Evolutionary conservation across 2,329 filamentous ascomycete species (phyloP).

Genomic region (Claviceps sp.): DNA sequence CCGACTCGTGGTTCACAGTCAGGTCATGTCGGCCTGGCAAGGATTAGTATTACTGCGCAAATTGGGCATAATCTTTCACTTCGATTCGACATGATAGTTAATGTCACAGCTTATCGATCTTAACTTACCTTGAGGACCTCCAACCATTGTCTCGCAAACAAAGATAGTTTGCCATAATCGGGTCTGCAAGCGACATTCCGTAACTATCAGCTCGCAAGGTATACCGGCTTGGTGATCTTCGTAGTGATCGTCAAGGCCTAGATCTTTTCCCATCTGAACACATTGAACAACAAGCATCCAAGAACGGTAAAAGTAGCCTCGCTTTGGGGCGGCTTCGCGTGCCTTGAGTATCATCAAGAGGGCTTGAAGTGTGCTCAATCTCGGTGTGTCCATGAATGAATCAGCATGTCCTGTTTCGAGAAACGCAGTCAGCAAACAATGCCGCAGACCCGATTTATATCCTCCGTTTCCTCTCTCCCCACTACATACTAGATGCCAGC

Average conservation of each 20-base stretch:
- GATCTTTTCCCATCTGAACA: constrained; percentile 83
- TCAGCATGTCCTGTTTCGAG: constrained; percentile 60
- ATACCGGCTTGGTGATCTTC: constrained; percentile 62
- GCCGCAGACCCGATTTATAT: not conserved
- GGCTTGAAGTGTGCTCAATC: constrained; percentile 84
- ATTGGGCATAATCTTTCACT: not conserved
- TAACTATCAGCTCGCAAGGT: constrained; percentile 51
- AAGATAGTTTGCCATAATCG: constrained; percentile 85
- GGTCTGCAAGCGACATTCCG: constrained; percentile 74
- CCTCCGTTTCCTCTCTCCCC: not conserved
- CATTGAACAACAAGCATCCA: constrained; percentile 94
- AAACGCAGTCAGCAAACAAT: not conserved
- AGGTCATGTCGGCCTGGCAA: constrained; percentile 62
- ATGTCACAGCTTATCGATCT: not conserved
- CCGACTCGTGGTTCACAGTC: constrained; percentile 57
- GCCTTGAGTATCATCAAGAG: constrained; percentile 81
- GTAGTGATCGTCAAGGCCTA: constrained; percentile 78
- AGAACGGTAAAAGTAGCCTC: constrained; percentile 91
- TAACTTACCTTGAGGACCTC: constrained; percentile 68
- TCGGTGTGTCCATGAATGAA: constrained; percentile 83
- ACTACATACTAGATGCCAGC: constrained; percentile 58
- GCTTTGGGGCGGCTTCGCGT: constrained; percentile 78
- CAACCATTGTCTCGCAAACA: constrained; percentile 81
- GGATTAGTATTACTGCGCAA: constrained; percentile 6
- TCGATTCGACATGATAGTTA: not conserved